phyloP scores from a whole-genome alignment of 176 grass and related monocot species.

The Carex kokanica region DNA sequence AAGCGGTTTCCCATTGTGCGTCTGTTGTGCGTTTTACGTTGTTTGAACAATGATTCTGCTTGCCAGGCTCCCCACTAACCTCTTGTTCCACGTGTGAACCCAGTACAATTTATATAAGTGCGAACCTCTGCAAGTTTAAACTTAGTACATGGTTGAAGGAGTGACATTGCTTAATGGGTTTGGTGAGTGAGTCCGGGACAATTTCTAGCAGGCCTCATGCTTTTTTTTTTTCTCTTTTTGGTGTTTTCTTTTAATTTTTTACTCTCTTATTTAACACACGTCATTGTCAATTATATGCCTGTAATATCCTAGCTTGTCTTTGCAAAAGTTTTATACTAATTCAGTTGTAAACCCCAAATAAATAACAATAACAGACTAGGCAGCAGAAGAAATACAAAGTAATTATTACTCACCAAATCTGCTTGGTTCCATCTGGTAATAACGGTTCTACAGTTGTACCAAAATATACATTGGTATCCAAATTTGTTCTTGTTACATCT shows the following conservation, averaged over 20 bases:
- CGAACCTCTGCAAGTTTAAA: background rate
- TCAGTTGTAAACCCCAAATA: background rate
- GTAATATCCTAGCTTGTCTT: background rate
- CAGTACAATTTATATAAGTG: background rate
- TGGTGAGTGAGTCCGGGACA: background rate
- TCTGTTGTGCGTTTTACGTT: background rate
- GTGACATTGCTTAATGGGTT: background rate
- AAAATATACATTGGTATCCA: background rate
- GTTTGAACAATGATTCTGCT: background rate
- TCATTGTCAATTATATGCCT: background rate
- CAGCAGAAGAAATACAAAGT: background rate
- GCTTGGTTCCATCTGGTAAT: slow-evolving; percentile 3
- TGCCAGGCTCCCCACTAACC: background rate
- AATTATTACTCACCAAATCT: background rate
- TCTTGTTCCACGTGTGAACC: background rate
- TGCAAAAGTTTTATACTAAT: background rate
- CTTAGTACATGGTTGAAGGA: background rate
- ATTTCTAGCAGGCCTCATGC: background rate
- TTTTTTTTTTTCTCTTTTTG: background rate
- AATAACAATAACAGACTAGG: background rate
- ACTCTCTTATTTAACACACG: background rate
- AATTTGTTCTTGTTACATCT: slow-evolving; percentile 10
- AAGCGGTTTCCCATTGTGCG: no score
- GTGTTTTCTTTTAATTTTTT: background rate
- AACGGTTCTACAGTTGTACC: background rate